phyloP scores from a whole-genome alignment of 2,329 filamentous ascomycete species.

The Fusarium acutatum region DNA sequence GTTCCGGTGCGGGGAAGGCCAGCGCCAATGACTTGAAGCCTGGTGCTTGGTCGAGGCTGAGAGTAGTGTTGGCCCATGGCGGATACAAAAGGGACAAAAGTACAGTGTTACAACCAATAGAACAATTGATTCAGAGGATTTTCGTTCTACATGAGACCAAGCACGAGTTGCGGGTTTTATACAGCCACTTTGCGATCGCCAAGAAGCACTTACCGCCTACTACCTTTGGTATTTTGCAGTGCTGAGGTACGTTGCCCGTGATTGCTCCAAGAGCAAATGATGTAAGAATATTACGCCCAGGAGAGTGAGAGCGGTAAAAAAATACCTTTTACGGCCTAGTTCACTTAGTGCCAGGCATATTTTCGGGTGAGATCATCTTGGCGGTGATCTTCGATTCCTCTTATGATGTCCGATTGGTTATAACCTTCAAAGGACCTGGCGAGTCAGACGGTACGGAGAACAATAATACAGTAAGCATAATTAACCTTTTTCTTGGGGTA shows the following conservation, averaged over 20 bases:
- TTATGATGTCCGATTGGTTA: rapidly evolving
- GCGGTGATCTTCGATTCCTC: neutral
- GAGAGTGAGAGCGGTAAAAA: neutral
- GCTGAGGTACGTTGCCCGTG: neutral
- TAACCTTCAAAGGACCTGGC: rapidly evolving
- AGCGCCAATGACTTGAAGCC: neutral
- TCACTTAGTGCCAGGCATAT: neutral
- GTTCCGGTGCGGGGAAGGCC: neutral
- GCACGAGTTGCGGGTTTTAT: neutral
- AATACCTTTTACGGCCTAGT: neutral
- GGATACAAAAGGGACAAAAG: rapidly evolving
- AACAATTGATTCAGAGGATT: rapidly evolving
- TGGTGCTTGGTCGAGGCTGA: neutral
- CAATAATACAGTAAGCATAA: neutral
- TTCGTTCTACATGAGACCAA: neutral
- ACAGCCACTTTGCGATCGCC: neutral
- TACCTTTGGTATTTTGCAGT: neutral
- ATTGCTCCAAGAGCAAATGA: neutral
- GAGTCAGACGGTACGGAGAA: neutral
- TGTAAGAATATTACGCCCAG: neutral
- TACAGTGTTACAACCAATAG: rapidly evolving
- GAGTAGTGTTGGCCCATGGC: neutral
- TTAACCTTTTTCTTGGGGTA: neutral
- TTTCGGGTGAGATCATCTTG: neutral
- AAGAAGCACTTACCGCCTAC: neutral